Base-by-base conservation (phyloP, 805 yeast species). In the Zygosaccharomyces bisporus region DNA sequence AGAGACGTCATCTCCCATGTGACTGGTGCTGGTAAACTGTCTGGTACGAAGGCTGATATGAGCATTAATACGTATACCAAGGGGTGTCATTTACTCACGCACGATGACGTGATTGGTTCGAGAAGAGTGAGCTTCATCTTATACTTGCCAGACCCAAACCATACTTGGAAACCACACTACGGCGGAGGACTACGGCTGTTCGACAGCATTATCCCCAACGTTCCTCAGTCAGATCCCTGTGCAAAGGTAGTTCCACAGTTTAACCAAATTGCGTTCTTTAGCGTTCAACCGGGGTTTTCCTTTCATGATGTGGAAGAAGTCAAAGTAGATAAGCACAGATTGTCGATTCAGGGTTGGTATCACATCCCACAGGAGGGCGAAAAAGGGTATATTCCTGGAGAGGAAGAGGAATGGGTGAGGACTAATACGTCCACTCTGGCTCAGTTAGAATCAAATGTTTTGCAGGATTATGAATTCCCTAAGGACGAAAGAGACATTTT, bases 291-390 rank as follows among this genome's bases (percentile, higher is more conserved):
- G 0, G 99, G 99, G 0, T 76, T 83, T 39, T 86, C 96, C 1
- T 93, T 93, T 75, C 99, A 93, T 64, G 99, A 95, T 57, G 99
- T 93, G 9, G 98, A 95, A 67, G 99, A 93, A 64, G 99, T 95
- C 1, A 76, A 83, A 49, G 95, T 82, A 1, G 95, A 90, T 59
- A 86, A 83, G 60, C 95, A 89, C 51, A 75, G 99, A 58, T 70
- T 93, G 27, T 86, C 96, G 0, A 87, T 93, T 48, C 96, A 93
- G 58, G 99, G 99, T 1, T 95, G 99, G 99, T 95, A 91, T 61
- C 99, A 93, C 64, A 86, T 90, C 41, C 99, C 99, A 3, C 98
- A 93, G 62, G 70, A 69, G 8, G 97, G 95, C 7, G 99, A 93
- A 66, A 80, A 77, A 25, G 98, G 97, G 0, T 91, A 65, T 58